Base-by-base conservation (phyloP, 441 rosid genomes). In the Cnidoscolus chayamansa region DNA sequence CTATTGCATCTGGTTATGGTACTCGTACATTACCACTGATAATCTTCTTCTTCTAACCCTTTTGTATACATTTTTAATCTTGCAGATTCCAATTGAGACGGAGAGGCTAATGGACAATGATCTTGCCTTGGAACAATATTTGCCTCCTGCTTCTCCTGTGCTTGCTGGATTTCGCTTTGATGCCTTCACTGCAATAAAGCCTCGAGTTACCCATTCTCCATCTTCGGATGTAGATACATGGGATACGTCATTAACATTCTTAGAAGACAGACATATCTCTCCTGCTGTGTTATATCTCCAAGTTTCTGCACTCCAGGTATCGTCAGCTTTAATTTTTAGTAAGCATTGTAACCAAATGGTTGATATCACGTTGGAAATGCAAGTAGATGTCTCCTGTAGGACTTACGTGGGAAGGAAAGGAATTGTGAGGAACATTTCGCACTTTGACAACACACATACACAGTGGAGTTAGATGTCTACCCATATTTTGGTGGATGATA, bases 301-400 rank as follows among this genome's bases (percentile, higher is more conserved):
- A 88, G 99, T 92, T 47, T 88, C 95, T 53, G 91, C 84, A 64
- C 83, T 91, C 73, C 93, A 90, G 97, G 98, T 93, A 86, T 71
- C 30, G 10, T 65, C 8, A 1, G 4, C 67, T 32, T 50, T 63
- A 58, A 30, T 11, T n/a, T 7, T 59, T 25, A 58, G 8, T 25
- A 63, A 40, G 5, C 37, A 7, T 25, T 40, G 7, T n/a, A 7
- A 62, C 47, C 9, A 32, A 1, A 72, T 40, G 4, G 20, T 37
- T 64, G 55, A 10, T 11, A 16, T 55, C 65, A 17, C 30, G 43
- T 58, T 49, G 31, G 45, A 48, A 59, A 13, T 17, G 57, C 56
- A 40, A 49, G 19, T 67, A 51, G 67, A 40, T 53, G 16, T 51
- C 13, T 32, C 50, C 15, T 7, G 30, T 67, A 16, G 48, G 61